Conservation (phyloP, 2,329 filamentous ascomycete genomes). For the Alternaria postmessia region DNA sequence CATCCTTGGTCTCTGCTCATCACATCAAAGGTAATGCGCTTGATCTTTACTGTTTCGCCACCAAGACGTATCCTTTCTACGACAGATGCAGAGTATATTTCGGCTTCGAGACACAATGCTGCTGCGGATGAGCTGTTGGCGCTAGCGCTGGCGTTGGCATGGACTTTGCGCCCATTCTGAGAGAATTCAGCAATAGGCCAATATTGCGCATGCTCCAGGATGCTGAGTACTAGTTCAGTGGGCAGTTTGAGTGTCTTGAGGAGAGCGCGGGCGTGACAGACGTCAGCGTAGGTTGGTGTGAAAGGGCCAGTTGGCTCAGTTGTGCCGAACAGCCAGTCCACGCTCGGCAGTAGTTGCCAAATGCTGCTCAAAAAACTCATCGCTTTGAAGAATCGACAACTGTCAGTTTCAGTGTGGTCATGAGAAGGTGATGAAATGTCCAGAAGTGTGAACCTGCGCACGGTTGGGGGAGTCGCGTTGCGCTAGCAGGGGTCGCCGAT, state of each 20-base stretch:
- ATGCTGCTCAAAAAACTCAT: not conserved
- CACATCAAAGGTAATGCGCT: slow-evolving; percentile 36
- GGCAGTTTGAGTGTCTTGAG: slow-evolving; percentile 36
- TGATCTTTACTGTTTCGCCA: slow-evolving; percentile 30
- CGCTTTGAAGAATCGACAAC: not conserved
- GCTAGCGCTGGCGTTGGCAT: slow-evolving; percentile 11
- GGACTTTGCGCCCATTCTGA: not conserved
- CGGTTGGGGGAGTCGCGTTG: not conserved
- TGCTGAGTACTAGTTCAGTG: slow-evolving; percentile 40
- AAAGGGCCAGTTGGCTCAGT: not conserved
- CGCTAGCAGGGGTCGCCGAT: slow-evolving; percentile 2
- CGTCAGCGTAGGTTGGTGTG: slow-evolving; percentile 32
- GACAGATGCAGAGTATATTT: slow-evolving; percentile 18
- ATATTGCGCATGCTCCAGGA: slow-evolving; percentile 40
- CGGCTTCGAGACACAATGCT: slow-evolving; percentile 27
- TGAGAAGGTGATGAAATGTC: not conserved
- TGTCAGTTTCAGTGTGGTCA: not conserved
- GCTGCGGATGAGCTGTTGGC: slow-evolving; percentile 15
- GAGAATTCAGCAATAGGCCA: slow-evolving; percentile 22
- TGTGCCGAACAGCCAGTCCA: not conserved
- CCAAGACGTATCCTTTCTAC: slow-evolving; percentile 7
- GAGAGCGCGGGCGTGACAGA: slow-evolving; percentile 31
- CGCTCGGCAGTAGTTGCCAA: not conserved
- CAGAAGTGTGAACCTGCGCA: not conserved
- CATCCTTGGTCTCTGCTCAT: slow-evolving; percentile 44